A percentile compares a stretch with the other conserved stretches of the same genome.
These are phyloP conservation scores for Ophiobolus disseminans DNA, from an alignment of 2,329 filamentous ascomycete species.

Conservation along the genomic window DNA sequence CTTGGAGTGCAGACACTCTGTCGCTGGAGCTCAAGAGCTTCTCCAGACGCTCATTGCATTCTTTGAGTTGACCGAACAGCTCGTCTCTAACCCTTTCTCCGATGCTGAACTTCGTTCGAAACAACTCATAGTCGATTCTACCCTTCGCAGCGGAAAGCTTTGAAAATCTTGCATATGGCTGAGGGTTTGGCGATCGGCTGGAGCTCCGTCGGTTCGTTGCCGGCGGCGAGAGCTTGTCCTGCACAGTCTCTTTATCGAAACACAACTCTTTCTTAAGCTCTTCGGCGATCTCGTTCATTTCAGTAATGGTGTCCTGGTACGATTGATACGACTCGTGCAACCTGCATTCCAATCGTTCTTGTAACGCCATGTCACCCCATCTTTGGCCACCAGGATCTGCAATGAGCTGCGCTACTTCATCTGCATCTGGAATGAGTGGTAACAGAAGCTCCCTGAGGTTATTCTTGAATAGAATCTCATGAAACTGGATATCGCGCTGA, in stretches of 20 bases:
- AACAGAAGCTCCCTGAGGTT: not conserved
- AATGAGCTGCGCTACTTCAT: constrained; percentile 15
- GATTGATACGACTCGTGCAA: constrained; percentile 24
- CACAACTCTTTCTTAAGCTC: constrained; percentile 22
- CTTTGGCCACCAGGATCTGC: constrained; percentile 15
- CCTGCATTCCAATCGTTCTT: constrained; percentile 13
- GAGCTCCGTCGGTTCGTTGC: not conserved
- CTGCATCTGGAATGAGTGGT: constrained; percentile 11
- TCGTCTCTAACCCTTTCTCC: constrained; percentile 14
- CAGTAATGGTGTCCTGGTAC: constrained; percentile 20
- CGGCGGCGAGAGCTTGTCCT: constrained; percentile 12
- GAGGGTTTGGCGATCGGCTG: not conserved
- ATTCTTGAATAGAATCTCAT: constrained; percentile 18
- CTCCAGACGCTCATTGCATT: constrained; percentile 25
- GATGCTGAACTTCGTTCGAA: constrained; percentile 25
- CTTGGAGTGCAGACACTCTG: constrained; percentile 17
- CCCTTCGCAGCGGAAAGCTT: not conserved
- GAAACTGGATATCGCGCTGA: constrained; percentile 13
- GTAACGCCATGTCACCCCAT: constrained; percentile 13
- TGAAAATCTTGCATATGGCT: not conserved
- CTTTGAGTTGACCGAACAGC: constrained; percentile 22
- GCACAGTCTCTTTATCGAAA: constrained; percentile 17
- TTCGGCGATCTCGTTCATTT: constrained; percentile 21
- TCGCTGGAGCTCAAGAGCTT: constrained; percentile 28
- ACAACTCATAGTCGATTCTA: constrained; percentile 17